These are phyloP conservation scores for Gossypium laxum DNA, from an alignment of 441 rosid genomes.

Conservation along the genomic window DNA sequence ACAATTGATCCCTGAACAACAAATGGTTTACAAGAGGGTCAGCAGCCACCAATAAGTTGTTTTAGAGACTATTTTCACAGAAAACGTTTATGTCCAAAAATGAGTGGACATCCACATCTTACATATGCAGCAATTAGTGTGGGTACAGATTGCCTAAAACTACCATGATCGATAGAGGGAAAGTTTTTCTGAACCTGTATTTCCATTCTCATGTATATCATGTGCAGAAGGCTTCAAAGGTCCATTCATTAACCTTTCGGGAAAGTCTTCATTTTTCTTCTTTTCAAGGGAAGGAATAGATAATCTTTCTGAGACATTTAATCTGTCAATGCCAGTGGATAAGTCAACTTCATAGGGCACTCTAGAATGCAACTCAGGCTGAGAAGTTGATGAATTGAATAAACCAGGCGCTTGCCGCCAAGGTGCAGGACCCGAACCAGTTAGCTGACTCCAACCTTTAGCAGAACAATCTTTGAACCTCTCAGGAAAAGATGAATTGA, in stretches of 20 bases:
- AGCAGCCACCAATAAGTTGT: conserved; percentile 3
- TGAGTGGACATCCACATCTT: neutral
- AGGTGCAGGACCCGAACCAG: conserved; percentile 68
- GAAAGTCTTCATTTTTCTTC: conserved; percentile 46
- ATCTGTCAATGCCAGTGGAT: conserved; percentile 36
- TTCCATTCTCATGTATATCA: conserved; percentile 44
- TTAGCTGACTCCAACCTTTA: conserved; percentile 57
- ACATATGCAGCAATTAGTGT: neutral
- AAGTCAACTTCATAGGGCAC: conserved; percentile 40
- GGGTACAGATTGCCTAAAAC: neutral
- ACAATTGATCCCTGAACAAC: conserved; percentile 39
- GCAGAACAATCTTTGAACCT: conserved; percentile 44
- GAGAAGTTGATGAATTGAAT: conserved; percentile 53
- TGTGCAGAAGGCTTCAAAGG: conserved; percentile 35
- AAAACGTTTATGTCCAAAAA: neutral
- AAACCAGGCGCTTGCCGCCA: conserved; percentile 69
- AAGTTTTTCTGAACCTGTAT: conserved; percentile 42
- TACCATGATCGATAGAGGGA: neutral
- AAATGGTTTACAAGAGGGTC: conserved; percentile 17
- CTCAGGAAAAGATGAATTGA: conserved; percentile 39
- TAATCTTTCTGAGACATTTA: conserved; percentile 33
- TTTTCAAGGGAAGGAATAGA: conserved; percentile 39
- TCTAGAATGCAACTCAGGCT: conserved; percentile 47
- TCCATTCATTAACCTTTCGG: conserved; percentile 54
- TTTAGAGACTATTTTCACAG: neutral